A percentile compares a stretch with the other conserved stretches of the same genome.
These are phyloP conservation scores for Xylaria curta DNA, from an alignment of 495 filamentous ascomycete species.

Conservation along the genomic window DNA sequence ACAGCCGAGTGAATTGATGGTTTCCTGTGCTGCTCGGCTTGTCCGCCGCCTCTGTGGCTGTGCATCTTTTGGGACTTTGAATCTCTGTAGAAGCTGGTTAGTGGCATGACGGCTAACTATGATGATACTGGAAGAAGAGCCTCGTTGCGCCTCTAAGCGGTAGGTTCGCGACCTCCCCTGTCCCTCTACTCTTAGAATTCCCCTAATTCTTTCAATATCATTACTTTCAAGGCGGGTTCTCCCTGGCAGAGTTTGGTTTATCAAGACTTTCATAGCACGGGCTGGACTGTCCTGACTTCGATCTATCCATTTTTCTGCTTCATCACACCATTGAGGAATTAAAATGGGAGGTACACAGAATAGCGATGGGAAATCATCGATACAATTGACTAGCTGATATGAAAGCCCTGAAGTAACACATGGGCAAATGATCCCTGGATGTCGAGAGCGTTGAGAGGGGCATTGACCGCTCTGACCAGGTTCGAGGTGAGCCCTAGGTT, in stretches of 20 bases:
- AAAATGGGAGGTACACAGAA: not conserved
- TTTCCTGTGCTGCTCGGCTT: not conserved
- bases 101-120: not conserved
- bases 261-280: not conserved
- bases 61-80: not conserved
- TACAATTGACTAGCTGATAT: not conserved
- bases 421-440: not conserved
- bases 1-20: not conserved
- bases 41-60: not conserved
- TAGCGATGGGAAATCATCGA: not conserved
- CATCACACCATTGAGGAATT: not conserved
- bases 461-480: not conserved
- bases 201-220: not conserved
- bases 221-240: too few species aligned
- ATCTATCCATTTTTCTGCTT: conserved; percentile 6
- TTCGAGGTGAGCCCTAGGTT: not conserved
- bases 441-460: not conserved
- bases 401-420: not conserved
- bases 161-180: not conserved
- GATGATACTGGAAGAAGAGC: not conserved
- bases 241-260: not conserved
- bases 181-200: not conserved
- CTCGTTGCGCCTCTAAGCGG: not conserved
- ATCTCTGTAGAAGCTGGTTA: not conserved
- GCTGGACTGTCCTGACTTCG: not conserved